Base-by-base conservation (phyloP, 2,329 filamentous ascomycete species). In the Epichloe uncinata region DNA sequence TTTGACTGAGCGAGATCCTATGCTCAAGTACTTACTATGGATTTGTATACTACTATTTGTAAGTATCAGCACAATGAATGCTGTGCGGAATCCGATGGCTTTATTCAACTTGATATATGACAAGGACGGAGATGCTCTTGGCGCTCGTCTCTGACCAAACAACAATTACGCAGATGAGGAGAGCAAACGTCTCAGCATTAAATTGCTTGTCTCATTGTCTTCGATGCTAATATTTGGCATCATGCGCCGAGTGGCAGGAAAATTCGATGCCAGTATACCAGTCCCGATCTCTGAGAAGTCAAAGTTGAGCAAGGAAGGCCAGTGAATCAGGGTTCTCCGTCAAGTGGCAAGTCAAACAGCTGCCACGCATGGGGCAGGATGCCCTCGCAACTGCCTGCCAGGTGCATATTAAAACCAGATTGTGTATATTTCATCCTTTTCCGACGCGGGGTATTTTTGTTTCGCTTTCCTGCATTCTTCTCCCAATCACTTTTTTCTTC, bases 361-460 rank as follows among this genome's bases (percentile, higher is more conserved):
- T 48, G 49, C 22, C 41, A 45, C 15, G 12, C 42, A 26, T 44
- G 4, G 5, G 50, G 50, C 45, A 51, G 41, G 50, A 48, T 48
- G 41, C 8, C 35, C 50, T 51, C 18, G 16, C 45, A 48, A 18
- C 41, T 48, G 45, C 44, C 45, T 50, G 49, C 49, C 49, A 50
- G 49, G 44, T 47, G 49, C 11, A 44, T 34, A 16, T 16, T 34
- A 2, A n/a, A 18, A 35, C 30, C 11, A 22, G 18, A 26, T 22
- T 12, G 15, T 44, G 5, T n/a, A 44, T 34, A 30, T 30, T 22
- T 30, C 37, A 51, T 49, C 48, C 40, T 34, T 47, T 40, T 44
- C 51, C 48, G 35, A 50, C 12, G n/a, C 26, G 37, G 30, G 20
- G 12, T 9, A 16, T 8, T 35, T 35, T 16, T 4, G 33, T 48